phyloP scores from a whole-genome alignment of 2,329 filamentous ascomycete species.

The Thelonectria blattea region DNA sequence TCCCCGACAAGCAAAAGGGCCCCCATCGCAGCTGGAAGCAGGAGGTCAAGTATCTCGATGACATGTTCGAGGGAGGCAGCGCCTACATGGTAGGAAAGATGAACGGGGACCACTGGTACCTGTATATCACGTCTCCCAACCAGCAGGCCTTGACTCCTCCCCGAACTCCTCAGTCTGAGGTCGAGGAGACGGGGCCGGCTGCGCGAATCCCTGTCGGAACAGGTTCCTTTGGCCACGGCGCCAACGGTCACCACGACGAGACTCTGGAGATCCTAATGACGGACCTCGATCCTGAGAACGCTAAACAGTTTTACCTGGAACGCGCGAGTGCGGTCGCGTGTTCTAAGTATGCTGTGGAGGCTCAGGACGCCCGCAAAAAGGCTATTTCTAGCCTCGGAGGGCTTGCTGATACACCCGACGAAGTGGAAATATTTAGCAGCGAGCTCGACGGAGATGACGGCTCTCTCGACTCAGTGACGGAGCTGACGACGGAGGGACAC shows the following conservation, averaged over 20 bases:
- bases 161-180: slow-evolving; percentile 69
- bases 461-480: slow-evolving; percentile 67
- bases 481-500: slow-evolving; percentile 90
- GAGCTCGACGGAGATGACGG: slow-evolving; percentile 62
- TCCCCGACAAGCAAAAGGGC: slow-evolving; percentile 90
- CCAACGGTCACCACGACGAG: slow-evolving; percentile 69
- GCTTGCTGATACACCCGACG: slow-evolving; percentile 61
- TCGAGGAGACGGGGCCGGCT: slow-evolving; percentile 43
- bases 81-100: slow-evolving; percentile 99
- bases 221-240: slow-evolving; percentile 46
- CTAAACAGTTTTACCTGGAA: slow-evolving; percentile 72
- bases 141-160: slow-evolving; percentile 80
- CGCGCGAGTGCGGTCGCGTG: slow-evolving; percentile 89
- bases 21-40: slow-evolving; percentile 98
- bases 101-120: slow-evolving; percentile 99
- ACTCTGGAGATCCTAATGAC: slow-evolving; percentile 78
- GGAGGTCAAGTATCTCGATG: slow-evolving; percentile 91
- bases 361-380: slow-evolving; percentile 66
- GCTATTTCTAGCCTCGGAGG: slow-evolving; percentile 65
- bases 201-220: slow-evolving; percentile 63
- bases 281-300: slow-evolving; percentile 70
- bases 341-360: slow-evolving; percentile 74
- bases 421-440: slow-evolving; percentile 84
- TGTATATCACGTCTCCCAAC: slow-evolving; percentile 92
- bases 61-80: slow-evolving; percentile 88